Evolutionary conservation across 208 protist species (phyloP), one percentile per base, ranked within the genome.

Genomic region (Trypanosoma theileri): DNA sequence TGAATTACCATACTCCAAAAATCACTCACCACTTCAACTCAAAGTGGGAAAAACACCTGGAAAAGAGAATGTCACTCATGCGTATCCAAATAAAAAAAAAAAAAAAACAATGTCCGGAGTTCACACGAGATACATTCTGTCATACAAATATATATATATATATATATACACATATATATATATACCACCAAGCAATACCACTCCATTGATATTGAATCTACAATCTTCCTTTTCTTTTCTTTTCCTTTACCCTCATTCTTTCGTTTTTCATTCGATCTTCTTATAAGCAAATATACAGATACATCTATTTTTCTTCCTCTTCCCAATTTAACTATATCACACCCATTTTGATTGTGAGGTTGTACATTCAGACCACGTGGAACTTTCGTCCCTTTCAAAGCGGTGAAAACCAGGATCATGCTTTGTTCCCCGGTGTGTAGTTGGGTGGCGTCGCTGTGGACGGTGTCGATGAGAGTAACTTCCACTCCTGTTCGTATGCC

Each of bases 61-160:
- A 35, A 35, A 35, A 35, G 28, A 35, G 28, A 35, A 35, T 6
- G 28, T 6, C 28, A 8, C 28, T 35, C 28, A 35, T 1, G 4
- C 6, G 28, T 35, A 35, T 35, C 28, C 6, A 35, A 35, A 35
- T 1, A 6, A 35, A 35, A 35, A 35, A 35, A 35, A 35, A 35
- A 35, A 35, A 35, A 6, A 1, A 35, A 1, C 1, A 35, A 35
- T 8, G 6, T 6, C 6, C 28, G 1, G 28, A 35, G 28, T 6
- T 6, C 28, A 1, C 1, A 6, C 28, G 6, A 35, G 28, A 35
- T 35, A 8, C 28, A 35, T 35, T 35, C 28, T 35, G 6, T 35
- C 28, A 35, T 35, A 58, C 9, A 68, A 24, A 79, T 40, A 62
- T 52, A 54, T 55, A 64, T 66, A 58, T 71, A 73, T 68, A 55